phyloP scores from a whole-genome alignment of 768 basidiomycete species.

The Lactarius hatsudake region DNA sequence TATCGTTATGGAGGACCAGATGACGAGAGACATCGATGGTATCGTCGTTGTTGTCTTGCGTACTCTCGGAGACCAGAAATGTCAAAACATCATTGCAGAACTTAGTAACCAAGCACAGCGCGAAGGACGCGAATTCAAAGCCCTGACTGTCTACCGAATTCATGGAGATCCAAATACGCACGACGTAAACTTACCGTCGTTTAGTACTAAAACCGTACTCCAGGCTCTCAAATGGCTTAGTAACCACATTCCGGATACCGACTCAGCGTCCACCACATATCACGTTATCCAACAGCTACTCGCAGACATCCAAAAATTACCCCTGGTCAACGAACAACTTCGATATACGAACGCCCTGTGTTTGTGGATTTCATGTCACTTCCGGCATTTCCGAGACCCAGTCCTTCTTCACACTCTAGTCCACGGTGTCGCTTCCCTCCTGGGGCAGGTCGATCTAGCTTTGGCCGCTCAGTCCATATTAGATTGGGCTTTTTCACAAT shows the following conservation, averaged over 20 bases:
- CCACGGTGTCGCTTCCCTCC: conserved; percentile 61
- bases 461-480: conserved; percentile 71
- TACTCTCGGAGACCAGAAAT: conserved; percentile 67
- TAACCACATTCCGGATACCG: conserved; percentile 39
- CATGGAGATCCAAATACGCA: conserved; percentile 51
- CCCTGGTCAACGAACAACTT: conserved; percentile 80
- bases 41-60: conserved; percentile 60
- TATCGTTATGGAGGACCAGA: conserved; percentile 36
- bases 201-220: conserved; percentile 48
- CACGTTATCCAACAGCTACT: conserved; percentile 77
- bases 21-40: conserved; percentile 49
- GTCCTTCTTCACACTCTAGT: conserved; percentile 67
- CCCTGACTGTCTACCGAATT: conserved; percentile 52
- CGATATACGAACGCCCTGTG: conserved; percentile 71
- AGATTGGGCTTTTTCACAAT: conserved; percentile 67
- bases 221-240: conserved; percentile 61
- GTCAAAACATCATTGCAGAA: conserved; percentile 49
- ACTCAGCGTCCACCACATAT: conserved; percentile 61
- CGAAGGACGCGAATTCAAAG: conserved; percentile 45
- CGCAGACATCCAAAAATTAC: conserved; percentile 57
- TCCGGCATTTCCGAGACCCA: conserved; percentile 51
- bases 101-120: conserved; percentile 43
- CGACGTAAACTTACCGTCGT: conserved; percentile 64
- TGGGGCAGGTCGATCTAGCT: conserved; percentile 66
- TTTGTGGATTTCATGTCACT: conserved; percentile 66